Evolutionary conservation across 106 monocot species (phyloP).

Genomic region (Platanthera zijinensis): DNA sequence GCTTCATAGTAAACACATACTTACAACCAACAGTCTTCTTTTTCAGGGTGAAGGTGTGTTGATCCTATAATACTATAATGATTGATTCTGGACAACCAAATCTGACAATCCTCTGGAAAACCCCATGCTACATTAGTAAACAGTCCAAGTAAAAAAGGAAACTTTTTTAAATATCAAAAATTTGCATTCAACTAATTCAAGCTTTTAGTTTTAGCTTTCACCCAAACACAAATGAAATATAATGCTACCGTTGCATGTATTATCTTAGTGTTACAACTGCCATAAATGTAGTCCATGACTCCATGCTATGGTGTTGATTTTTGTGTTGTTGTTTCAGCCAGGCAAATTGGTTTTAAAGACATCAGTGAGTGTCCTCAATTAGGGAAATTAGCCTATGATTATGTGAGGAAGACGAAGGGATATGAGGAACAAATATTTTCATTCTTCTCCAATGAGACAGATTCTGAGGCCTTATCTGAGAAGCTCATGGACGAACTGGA

Average conservation of each 20-base stretch:
- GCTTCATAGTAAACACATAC: too few species aligned
- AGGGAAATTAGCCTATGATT: constrained; percentile 54
- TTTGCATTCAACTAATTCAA: too few species aligned
- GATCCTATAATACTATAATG: too few species aligned
- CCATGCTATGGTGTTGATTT: not conserved
- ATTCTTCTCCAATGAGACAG: constrained; percentile 36
- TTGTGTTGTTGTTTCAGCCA: constrained; percentile 34
- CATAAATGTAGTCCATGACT: not conserved
- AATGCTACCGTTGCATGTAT: not conserved
- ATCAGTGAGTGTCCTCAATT: constrained; percentile 57
- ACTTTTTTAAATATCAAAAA: too few species aligned
- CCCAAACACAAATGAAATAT: too few species aligned
- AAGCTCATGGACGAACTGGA: constrained; percentile 83
- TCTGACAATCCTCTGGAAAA: too few species aligned
- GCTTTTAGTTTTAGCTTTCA: too few species aligned
- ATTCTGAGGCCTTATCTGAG: constrained; percentile 46
- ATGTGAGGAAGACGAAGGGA: constrained; percentile 51
- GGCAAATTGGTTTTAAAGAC: constrained; percentile 67
- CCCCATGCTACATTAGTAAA: not conserved
- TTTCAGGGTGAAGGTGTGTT: too few species aligned
- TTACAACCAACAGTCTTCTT: too few species aligned
- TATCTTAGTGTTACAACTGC: not conserved
- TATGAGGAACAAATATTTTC: constrained; percentile 65
- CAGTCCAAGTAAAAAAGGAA: not conserved
- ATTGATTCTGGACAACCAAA: too few species aligned